phyloP scores from a whole-genome alignment of 495 filamentous ascomycete genomes.

The Barbatosphaeria neglecta region DNA sequence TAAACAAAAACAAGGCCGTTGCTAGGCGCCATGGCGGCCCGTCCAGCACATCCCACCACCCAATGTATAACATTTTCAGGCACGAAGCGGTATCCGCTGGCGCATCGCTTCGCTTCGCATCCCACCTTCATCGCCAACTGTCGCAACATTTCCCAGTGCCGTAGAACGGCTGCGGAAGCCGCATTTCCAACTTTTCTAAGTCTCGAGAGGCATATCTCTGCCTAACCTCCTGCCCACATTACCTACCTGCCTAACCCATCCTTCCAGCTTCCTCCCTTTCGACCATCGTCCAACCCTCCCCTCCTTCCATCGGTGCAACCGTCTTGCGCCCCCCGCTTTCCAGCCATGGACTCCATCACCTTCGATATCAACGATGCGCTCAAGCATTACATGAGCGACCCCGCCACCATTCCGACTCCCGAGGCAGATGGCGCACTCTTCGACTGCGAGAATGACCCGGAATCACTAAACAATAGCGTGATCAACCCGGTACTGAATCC shows the following conservation, averaged over 20 bases:
- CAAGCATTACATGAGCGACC: conserved; percentile 91
- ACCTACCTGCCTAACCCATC: too few species aligned
- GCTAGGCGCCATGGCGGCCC: conserved; percentile 29
- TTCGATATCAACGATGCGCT: conserved; percentile 95
- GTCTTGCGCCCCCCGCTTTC: neutral
- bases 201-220: too few species aligned
- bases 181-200: too few species aligned
- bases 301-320: conserved; percentile 8
- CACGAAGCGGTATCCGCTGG: neutral
- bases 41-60: conserved; percentile 1
- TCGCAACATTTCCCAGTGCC: too few species aligned
- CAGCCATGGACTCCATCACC: conserved; percentile 61
- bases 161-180: too few species aligned
- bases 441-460: conserved; percentile 86
- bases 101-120: too few species aligned
- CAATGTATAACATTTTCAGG: too few species aligned
- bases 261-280: neutral
- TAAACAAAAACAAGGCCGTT: conserved; percentile 34
- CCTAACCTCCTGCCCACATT: too few species aligned
- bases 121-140: too few species aligned
- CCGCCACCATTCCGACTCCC: conserved; percentile 66
- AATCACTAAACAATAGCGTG: conserved; percentile 61
- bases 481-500: conserved; percentile 81
- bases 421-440: conserved; percentile 76
- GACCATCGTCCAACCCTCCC: neutral